Conservation (phyloP, 1,139 yeast genomes). For the Casaregolazyma lundiana region DNA sequence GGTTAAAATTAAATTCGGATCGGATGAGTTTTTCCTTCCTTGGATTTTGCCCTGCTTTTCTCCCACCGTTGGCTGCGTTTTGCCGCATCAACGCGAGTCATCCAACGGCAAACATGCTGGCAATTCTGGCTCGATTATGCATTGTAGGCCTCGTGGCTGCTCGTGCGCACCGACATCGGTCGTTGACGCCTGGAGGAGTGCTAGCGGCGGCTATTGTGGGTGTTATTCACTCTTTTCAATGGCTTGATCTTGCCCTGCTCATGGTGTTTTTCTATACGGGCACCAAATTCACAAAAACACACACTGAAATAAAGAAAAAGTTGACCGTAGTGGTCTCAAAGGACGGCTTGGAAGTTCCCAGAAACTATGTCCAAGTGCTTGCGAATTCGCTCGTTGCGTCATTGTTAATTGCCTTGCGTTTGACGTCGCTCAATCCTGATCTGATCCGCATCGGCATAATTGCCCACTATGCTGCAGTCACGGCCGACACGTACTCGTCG, state of each 20-base stretch:
- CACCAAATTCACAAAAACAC: constrained; percentile 39
- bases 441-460: constrained; percentile 34
- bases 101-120: too few species aligned
- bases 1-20: too few species aligned
- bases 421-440: constrained; percentile 3
- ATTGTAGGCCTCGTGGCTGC: constrained; percentile 17
- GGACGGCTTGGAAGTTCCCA: constrained; percentile 22
- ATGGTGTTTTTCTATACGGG: constrained; percentile 40
- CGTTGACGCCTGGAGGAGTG: constrained; percentile 39
- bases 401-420: constrained; percentile 21
- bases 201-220: constrained; percentile 40
- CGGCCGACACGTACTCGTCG: constrained; percentile 48
- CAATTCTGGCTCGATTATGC: too few species aligned
- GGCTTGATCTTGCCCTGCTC: constrained; percentile 34
- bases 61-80: too few species aligned
- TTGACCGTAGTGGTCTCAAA: constrained; percentile 23
- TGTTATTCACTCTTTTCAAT: constrained; percentile 37
- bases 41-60: too few species aligned
- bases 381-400: constrained; percentile 40
- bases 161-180: constrained; percentile 34
- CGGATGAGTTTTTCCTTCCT: too few species aligned
- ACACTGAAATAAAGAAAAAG: constrained; percentile 31
- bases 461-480: constrained; percentile 44
- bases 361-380: constrained; percentile 43
- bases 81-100: too few species aligned